These are phyloP conservation scores for Trichoderma arundinaceum DNA, from an alignment of 2,329 filamentous ascomycete genomes.

Conservation along the genomic window DNA sequence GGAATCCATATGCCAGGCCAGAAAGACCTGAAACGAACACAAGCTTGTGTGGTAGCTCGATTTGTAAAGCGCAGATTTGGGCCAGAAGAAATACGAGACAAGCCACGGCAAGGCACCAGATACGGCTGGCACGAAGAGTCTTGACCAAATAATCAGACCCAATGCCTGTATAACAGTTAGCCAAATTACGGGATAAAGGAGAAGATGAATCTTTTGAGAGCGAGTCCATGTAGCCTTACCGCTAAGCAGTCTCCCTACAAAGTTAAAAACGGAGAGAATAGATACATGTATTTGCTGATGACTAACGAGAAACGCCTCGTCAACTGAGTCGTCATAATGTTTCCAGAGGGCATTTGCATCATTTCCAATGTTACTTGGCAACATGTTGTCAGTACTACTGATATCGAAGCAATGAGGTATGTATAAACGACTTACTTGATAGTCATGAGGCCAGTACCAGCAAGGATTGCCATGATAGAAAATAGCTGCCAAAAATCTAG, in stretches of 20 bases:
- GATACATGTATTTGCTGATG: constrained; percentile 92
- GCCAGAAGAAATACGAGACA: constrained; percentile 78
- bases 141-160: constrained; percentile 92
- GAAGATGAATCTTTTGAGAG: neutral
- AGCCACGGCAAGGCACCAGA: constrained; percentile 88
- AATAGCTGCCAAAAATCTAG: constrained; percentile 93
- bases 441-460: constrained; percentile 95
- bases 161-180: constrained; percentile 61
- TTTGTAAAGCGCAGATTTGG: constrained; percentile 75
- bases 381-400: constrained; percentile 4
- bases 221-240: constrained; percentile 54
- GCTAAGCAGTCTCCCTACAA: constrained; percentile 77
- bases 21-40: constrained; percentile 81
- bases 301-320: constrained; percentile 75
- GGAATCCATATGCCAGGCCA: constrained; percentile 87
- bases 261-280: constrained; percentile 88
- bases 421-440: constrained; percentile 77
- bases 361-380: constrained; percentile 86
- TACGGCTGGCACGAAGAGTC: constrained; percentile 76
- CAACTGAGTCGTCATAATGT: constrained; percentile 76
- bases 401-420: neutral
- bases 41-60: constrained; percentile 78
- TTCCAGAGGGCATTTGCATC: constrained; percentile 87
- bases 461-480: constrained; percentile 83
- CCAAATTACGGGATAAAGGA: neutral